Base-by-base conservation (phyloP, 768 basidiomycete species). In the Sistotremastrum suecicum region DNA sequence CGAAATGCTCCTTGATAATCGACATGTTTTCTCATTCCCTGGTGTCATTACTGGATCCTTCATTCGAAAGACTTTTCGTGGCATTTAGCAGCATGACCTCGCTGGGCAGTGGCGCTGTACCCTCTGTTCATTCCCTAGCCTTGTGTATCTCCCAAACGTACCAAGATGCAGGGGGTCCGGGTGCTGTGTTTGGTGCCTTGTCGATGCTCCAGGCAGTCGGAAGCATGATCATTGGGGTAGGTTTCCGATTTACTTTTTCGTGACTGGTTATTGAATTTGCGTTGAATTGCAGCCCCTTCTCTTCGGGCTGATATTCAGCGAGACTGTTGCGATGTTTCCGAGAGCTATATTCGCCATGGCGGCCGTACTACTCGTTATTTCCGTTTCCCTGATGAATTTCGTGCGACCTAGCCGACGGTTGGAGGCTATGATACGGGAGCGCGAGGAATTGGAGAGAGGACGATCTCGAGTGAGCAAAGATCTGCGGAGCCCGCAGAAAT, bases 71-170 rank as follows among this genome's bases (percentile, higher is more conserved):
- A 59, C 3, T 50, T 73, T 88, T 82, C 53, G 63, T 76, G 7
- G 72, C 63, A 0, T 65, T 78, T 31, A 81, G 82, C 1, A 73
- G 74, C 34, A 56, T 87, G 37, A 71, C 75, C 5, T 74, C 75
- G 12, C 71, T 83, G 38, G 80, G 80, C 8, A 74, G 77, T 2
- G 85, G 83, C 3, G 72, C 79, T 9, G 71, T 74, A 45, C 83
- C 85, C 5, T 71, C 80, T 0, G 58, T 75, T 43, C 79, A 85
- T 49, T 83, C 80, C n/a, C 66, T 88, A 6, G 84, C 82, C 0
- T 65, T 86, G 4, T 81, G 75, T 52, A 67, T 83, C n/a, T 50
- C 74, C n/a, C 66, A 69, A 34, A 56, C 56, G 38, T 58, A 53
- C 46, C 59, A 47, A 28, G 50, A 56, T 41, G 51, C 56, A 30